A percentile compares a stretch with the other conserved stretches of the same genome.
phyloP scores from a whole-genome alignment of 2,329 filamentous ascomycete species.

The Neoscytalidium dimidiatum region DNA sequence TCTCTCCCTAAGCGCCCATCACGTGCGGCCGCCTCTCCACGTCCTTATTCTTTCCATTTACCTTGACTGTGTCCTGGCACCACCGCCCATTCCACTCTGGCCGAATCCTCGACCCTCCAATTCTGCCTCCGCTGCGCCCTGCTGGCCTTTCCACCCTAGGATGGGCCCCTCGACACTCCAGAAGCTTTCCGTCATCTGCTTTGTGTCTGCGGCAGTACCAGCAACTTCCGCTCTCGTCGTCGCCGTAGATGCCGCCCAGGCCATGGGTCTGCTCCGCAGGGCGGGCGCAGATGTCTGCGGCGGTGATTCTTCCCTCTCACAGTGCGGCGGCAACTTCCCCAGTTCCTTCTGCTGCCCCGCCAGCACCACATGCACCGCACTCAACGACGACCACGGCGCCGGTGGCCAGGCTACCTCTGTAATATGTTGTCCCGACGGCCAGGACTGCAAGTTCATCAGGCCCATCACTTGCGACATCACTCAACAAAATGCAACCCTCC shows the following conservation, averaged over 20 bases:
- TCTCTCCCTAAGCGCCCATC: slow-evolving; percentile 10
- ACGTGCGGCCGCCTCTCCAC: background rate
- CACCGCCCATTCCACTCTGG: background rate
- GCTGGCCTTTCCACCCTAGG: slow-evolving; percentile 14
- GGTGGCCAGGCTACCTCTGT: slow-evolving; percentile 50
- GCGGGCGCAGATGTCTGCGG: slow-evolving; percentile 50
- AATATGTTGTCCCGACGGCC: slow-evolving; percentile 67
- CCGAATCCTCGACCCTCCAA: background rate
- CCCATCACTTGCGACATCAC: slow-evolving; percentile 66
- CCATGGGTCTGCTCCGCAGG: slow-evolving; percentile 32
- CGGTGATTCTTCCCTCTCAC: slow-evolving; percentile 47
- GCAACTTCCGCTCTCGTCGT: slow-evolving; percentile 25
- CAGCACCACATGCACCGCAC: slow-evolving; percentile 56
- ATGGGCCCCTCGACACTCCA: slow-evolving; percentile 37
- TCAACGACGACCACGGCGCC: slow-evolving; percentile 61
- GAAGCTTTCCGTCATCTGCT: slow-evolving; percentile 34
- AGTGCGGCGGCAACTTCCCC: slow-evolving; percentile 60
- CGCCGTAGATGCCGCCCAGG: slow-evolving; percentile 28
- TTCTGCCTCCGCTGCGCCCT: background rate
- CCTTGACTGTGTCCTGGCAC: background rate
- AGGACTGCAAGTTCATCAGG: slow-evolving; percentile 61
- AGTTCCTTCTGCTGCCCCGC: slow-evolving; percentile 67
- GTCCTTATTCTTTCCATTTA: slow-evolving; percentile 11
- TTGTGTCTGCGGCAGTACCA: slow-evolving; percentile 30
- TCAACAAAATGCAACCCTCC: slow-evolving; percentile 59